Base-by-base conservation (phyloP, 2,329 filamentous ascomycete species). In the Aspergillus nomiae region DNA sequence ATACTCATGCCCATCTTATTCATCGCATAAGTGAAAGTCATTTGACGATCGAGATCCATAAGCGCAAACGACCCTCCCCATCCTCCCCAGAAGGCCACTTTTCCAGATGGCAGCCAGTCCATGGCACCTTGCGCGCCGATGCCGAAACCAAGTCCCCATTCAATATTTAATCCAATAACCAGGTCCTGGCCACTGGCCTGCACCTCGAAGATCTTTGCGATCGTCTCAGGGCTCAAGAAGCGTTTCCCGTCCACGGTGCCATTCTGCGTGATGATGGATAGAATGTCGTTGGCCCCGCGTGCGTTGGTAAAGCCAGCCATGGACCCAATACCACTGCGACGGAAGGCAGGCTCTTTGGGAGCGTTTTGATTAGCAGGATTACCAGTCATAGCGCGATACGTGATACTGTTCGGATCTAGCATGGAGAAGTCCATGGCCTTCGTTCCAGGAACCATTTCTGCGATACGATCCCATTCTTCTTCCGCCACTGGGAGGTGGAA, bases 301-400 rank as follows among this genome's bases (percentile, higher is more conserved):
- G 83, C 81, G 64, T 85, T 86, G 1, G 70, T 67, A 58, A 83
- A 79, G 0, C 83, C 84, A 63, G 83, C 83, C 1, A 71, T 66
- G 0, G 78, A 78, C 0, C 81, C 81, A 5, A 83, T 0, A 72
- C 63, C 6, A 67, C 43, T 1, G 67, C 63, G 0, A 74, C 70
- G 4, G 61, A 59, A 5, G 73, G 30, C 1, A 63, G 66, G 1
- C 75, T 73, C 7, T 75, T 74, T 2, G 70, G 54, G 2, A 75
- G 68, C 1, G 32, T 12, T 14, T 19, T 8, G 51, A 34, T 26
- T 26, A 4, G 12, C 32, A 19, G 21, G 32, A 16, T 21, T 19
- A 28, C 51, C 51, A 2, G 51, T n/a, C 24, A 55, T 10, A n/a
- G 76, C 72, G 51, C 75, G 79, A 10, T 69, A 56, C 14, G 68